Base-by-base conservation (phyloP, 139 green algal genomes). In the Coelastrella sp. region DNA sequence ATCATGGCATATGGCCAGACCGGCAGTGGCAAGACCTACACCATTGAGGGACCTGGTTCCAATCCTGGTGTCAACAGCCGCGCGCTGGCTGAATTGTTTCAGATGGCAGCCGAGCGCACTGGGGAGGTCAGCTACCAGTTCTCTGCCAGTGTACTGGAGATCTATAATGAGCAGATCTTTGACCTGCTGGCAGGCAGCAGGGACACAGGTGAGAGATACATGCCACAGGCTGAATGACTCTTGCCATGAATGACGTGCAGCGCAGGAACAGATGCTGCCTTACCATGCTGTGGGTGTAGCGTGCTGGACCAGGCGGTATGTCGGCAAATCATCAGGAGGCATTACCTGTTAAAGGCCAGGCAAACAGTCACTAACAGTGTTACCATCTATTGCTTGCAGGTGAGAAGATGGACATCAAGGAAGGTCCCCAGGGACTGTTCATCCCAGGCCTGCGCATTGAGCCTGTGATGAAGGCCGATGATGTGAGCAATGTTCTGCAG, bases 1-100 rank as follows among this genome's bases (percentile, higher is more conserved):
- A 96, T 98, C 87, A 96, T 98, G 88, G 96, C 96, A 1, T 98
- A 98, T 83, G 96, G 96, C 14, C 96, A 98, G 87, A 97, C 96
- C 3, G 96, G 95, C 86, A 90, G 86, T 10, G 96, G 96, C 47
- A 98, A 97, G 93, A 97, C 95, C 0, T 94, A 95, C 91, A 97
- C 95, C 14, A 97, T 97, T 94, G 93, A 96, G 90, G 78, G 78
- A 19, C 87, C 87, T 23, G 23, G 56, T 7, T 64, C 91, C 3
- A 59, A 97, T 73, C 96, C 95, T 20, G 96, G 96, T 19, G 95
- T 98, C 80, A 98, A 97, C 94, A 94, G 91, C 73, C 92, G 96
- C n/a, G 95, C 96, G 3, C 93, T 98, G 88, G 82, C 93, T n/a
- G 95, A 97, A 89, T 92, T 98, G 7, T 98, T 98, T 92, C 82